phyloP scores from a whole-genome alignment of 495 filamentous ascomycete species.

The Xylaria curta region DNA sequence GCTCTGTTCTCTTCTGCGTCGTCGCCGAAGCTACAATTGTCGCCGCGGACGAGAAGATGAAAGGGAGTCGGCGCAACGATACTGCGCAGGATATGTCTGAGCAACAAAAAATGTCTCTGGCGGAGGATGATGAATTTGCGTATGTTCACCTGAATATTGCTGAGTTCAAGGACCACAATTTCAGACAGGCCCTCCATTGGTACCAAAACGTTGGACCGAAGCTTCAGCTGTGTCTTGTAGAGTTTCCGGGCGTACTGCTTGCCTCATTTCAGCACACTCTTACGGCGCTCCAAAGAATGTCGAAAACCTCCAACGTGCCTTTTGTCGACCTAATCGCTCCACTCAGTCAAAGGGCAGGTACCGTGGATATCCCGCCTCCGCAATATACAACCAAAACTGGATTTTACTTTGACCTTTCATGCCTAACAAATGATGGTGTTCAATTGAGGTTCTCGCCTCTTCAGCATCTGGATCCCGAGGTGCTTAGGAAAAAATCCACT shows the following conservation, averaged over 20 bases:
- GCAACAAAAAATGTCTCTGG: constrained; percentile 29
- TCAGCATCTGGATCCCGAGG: constrained; percentile 48
- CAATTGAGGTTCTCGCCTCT: constrained; percentile 43
- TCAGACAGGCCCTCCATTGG: constrained; percentile 40
- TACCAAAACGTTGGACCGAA: constrained; percentile 30
- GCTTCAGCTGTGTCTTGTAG: constrained; percentile 58
- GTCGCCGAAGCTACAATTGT: constrained; percentile 51
- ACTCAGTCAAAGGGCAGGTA: constrained; percentile 11
- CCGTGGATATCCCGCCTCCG: constrained; percentile 52
- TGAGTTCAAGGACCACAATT: constrained; percentile 38
- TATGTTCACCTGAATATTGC: constrained; percentile 40
- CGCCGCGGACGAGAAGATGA: constrained; percentile 20
- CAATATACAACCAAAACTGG: constrained; percentile 56
- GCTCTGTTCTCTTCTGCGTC: constrained; percentile 59
- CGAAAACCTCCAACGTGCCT: constrained; percentile 56
- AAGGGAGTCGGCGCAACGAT: neutral
- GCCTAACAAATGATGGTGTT: constrained; percentile 49
- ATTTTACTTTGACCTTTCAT: constrained; percentile 61
- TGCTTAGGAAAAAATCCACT: constrained; percentile 50
- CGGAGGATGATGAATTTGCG: constrained; percentile 35
- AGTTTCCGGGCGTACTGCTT: constrained; percentile 74
- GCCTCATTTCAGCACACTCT: constrained; percentile 71
- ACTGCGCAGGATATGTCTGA: neutral
- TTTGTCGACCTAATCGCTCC: constrained; percentile 67
- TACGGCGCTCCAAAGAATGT: constrained; percentile 68